Evolutionary conservation across 2,329 filamentous ascomycete genomes (phyloP).

Genomic region (Phaeoacremonium minimum): DNA sequence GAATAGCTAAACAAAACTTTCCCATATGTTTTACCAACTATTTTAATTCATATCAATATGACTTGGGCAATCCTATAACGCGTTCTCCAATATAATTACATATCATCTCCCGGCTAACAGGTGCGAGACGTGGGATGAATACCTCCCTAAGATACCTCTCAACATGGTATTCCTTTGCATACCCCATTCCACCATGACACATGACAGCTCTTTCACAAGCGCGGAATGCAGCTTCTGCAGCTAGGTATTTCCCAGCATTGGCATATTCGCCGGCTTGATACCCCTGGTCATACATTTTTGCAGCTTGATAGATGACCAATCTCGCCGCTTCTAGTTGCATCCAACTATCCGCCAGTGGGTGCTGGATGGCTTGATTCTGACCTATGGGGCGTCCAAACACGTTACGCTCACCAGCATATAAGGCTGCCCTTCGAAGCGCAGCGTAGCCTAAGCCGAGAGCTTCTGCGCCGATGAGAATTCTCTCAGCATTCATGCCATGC

Average conservation of each 20-base stretch:
- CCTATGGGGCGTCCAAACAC: constrained; percentile 60
- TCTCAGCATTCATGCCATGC: constrained; percentile 73
- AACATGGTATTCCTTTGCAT: no score
- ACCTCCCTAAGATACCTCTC: no score
- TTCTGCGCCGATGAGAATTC: constrained; percentile 71
- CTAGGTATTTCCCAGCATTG: constrained; percentile 65
- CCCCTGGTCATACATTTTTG: constrained; percentile 52
- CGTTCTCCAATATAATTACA: no score
- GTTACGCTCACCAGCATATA: constrained; percentile 60
- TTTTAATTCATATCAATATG: no score
- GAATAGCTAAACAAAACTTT: no score
- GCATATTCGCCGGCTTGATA: constrained; percentile 56
- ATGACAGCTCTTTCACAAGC: no score
- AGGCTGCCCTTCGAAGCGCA: constrained; percentile 53
- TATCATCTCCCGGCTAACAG: no score
- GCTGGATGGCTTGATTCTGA: constrained; percentile 58
- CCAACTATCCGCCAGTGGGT: constrained; percentile 58
- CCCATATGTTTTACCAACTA: no score
- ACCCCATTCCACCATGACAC: no score
- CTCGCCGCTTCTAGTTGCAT: constrained; percentile 60
- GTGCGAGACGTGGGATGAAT: no score
- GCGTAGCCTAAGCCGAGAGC: constrained; percentile 73
- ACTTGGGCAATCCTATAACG: no score
- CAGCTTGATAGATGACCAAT: constrained; percentile 57
- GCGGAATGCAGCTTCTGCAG: constrained; percentile 57